Percentiles rank a stretch among this genome's conserved stretches.
Evolutionary conservation across 495 filamentous ascomycete species (phyloP).

Genomic region (Glonium stellatum): DNA sequence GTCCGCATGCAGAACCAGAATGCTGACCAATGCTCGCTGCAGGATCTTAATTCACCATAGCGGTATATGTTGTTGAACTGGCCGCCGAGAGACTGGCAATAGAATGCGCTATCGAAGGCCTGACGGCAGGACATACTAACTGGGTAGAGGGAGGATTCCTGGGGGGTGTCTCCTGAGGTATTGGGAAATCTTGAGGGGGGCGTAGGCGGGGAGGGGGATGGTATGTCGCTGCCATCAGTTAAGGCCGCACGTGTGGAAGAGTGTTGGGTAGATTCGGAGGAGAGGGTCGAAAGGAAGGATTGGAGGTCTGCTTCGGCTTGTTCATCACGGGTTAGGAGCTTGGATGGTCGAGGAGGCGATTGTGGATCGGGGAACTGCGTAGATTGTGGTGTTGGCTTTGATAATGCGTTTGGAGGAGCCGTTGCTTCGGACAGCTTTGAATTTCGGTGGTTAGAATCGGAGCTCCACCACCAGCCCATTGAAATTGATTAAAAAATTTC

Average conservation of each 20-base stretch:
- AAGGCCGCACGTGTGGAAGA: background rate
- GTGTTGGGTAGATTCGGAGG: slow-evolving; percentile 19
- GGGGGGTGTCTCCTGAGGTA: slow-evolving; percentile 38
- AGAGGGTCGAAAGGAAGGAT: slow-evolving; percentile 49
- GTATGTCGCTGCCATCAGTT: background rate
- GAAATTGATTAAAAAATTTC: background rate
- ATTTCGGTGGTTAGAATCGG: slow-evolving; percentile 5
- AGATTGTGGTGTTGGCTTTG: slow-evolving; percentile 8
- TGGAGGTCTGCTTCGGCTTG: slow-evolving; percentile 56
- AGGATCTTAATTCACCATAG: slow-evolving; percentile 64
- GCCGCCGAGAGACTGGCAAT: slow-evolving; percentile 87
- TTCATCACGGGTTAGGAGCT: slow-evolving; percentile 46
- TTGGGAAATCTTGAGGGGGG: background rate
- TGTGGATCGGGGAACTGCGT: slow-evolving; percentile 1
- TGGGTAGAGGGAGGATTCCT: slow-evolving; percentile 55
- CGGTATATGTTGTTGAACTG: slow-evolving; percentile 86
- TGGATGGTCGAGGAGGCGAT: slow-evolving; percentile 10
- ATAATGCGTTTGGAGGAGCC: slow-evolving; percentile 8
- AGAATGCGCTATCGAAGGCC: slow-evolving; percentile 89
- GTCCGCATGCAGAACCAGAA: slow-evolving; percentile 96
- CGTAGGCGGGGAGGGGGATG: slow-evolving; percentile 9
- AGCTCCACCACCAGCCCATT: slow-evolving; percentile 33
- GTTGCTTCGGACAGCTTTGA: slow-evolving; percentile 7
- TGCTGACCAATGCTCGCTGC: slow-evolving; percentile 74
- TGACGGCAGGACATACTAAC: slow-evolving; percentile 78